Base-by-base conservation (phyloP, 75 land plant species). In the Ceratopteris richardii region DNA sequence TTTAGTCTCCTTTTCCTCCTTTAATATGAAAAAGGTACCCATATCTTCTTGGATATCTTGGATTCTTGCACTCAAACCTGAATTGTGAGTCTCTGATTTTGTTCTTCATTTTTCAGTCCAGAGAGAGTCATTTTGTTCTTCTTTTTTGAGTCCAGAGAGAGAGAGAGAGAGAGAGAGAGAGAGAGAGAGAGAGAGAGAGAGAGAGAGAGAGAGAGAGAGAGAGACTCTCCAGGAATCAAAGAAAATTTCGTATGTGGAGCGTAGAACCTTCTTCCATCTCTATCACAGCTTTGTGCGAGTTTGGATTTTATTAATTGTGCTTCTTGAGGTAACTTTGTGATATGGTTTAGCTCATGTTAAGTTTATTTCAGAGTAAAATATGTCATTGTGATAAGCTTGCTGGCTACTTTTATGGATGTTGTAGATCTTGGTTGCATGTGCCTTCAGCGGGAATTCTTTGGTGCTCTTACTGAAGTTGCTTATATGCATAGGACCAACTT, bases 231-330 rank as follows among this genome's bases (percentile, higher is more conserved):
- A 46, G 18, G 50, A 5, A 66, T 59, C 24, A 23, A 60, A 60
- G 11, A 66, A 66, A 44, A 28, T 41, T 18, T 27, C 57, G 22
- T 66, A 57, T 66, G 69, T 66, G 23, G 69, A 66, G 53, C 69
- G 58, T 36, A 48, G 69, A 20, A 66, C 62, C 12, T 59, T 59
- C 7, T 59, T 66, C 24, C 69, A 66, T 51, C 51, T 66, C 13
- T 66, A 66, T 46, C 74, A 71, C 44, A 71, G 74, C 54, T 71
- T 71, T 31, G 69, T 65, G 29, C 74, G 74, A 21, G 61, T 71
- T 19, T 71, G 74, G 74, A 71, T 71, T n/a, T 65, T 71, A n/a
- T 43, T 71, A 26, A 43, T 65, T 27, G 31, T 69, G 33, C 64
- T 71, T 69, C 56, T 71, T 46, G 69, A 71, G 62, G 74, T 65